Conservation (phyloP, 2,329 filamentous ascomycete genomes). For the Cytospora piceae region DNA sequence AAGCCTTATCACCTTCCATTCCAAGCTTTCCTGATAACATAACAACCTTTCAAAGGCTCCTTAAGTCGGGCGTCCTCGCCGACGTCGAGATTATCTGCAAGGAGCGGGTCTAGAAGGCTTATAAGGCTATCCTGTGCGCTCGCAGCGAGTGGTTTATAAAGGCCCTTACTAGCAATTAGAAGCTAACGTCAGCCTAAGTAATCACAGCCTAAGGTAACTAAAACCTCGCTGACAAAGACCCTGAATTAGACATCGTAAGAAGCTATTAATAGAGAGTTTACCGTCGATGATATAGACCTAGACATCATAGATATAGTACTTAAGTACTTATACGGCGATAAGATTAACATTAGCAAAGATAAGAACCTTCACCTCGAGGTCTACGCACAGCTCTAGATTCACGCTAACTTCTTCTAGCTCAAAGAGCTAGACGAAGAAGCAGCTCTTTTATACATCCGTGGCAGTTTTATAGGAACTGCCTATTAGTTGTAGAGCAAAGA, state of each 20-base stretch:
- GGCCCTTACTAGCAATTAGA: neutral
- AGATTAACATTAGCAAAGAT: neutral
- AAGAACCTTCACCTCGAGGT: neutral
- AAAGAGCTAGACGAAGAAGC: neutral
- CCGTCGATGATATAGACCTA: neutral
- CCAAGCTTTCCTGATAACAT: neutral
- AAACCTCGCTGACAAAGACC: neutral
- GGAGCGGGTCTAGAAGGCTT: neutral
- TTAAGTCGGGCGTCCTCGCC: neutral
- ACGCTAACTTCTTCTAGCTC: slow-evolving; percentile 17
- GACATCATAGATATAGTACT: neutral
- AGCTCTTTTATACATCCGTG: neutral
- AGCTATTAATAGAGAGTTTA: neutral
- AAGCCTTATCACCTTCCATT: neutral
- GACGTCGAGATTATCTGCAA: neutral
- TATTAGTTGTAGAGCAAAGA: neutral
- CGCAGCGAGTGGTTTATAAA: slow-evolving; percentile 9
- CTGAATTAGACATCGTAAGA: neutral
- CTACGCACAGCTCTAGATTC: neutral
- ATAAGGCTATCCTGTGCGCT: slow-evolving; percentile 10
- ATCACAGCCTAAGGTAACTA: neutral
- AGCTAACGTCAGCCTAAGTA: neutral
- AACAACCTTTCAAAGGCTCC: neutral
- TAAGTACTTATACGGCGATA: neutral
- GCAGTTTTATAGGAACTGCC: neutral